These are phyloP conservation scores for Russula abietina DNA, from an alignment of 768 basidiomycete species.

Conservation along the genomic window DNA sequence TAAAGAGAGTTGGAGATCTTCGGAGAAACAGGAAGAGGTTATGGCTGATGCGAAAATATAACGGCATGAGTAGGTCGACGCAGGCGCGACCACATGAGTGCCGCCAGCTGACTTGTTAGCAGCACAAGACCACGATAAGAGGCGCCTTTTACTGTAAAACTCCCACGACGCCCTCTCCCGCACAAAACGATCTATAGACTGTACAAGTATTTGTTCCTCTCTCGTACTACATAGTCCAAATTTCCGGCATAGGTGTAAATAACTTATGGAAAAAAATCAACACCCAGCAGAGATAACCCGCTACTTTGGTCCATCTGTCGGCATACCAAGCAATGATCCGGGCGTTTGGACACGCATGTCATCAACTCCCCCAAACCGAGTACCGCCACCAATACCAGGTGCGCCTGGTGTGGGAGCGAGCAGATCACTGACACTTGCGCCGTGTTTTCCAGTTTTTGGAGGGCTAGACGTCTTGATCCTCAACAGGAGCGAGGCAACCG, in stretches of 20 bases:
- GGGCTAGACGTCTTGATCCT: constrained; percentile 20
- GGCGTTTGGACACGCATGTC: constrained; percentile 25
- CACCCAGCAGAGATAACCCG: neutral
- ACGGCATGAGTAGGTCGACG: constrained; percentile 10
- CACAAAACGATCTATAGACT: constrained; percentile 2
- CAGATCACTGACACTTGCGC: constrained; percentile 6
- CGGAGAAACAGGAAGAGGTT: constrained; percentile 11
- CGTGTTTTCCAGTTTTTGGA: constrained; percentile 4
- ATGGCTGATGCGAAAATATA: neutral
- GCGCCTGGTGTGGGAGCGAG: constrained; percentile 3
- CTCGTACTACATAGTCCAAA: neutral
- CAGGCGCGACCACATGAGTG: neutral
- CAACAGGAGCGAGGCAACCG: constrained; percentile 22
- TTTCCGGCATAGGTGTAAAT: constrained; percentile 13
- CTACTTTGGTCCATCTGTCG: constrained; percentile 13
- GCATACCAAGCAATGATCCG: constrained; percentile 23
- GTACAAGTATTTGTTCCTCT: constrained; percentile 1
- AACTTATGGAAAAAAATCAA: constrained; percentile 2
- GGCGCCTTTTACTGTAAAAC: neutral
- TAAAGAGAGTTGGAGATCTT: neutral
- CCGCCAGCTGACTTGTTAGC: neutral
- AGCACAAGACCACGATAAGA: neutral
- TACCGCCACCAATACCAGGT: neutral
- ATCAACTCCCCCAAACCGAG: neutral
- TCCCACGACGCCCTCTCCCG: neutral